Evolutionary conservation across 306 rosid species (phyloP).

Genomic region (Inga laurina): DNA sequence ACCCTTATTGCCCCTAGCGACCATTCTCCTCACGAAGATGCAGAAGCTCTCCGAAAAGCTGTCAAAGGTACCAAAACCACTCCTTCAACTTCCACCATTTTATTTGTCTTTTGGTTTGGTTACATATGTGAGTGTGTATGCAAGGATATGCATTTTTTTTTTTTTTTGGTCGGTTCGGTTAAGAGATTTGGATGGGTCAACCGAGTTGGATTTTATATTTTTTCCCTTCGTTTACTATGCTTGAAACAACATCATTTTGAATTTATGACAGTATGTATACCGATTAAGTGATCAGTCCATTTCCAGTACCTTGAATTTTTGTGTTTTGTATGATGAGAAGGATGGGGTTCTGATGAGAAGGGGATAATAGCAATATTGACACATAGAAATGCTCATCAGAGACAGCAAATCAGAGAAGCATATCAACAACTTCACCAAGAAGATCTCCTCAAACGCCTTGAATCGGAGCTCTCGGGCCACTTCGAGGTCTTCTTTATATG

Average conservation of each 20-base stretch:
- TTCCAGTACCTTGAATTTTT: neutral
- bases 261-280: neutral
- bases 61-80: neutral
- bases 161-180: too few species aligned
- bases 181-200: neutral
- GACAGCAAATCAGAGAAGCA: slow-evolving; percentile 68
- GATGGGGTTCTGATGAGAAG: slow-evolving; percentile 94
- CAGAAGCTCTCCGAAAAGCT: slow-evolving; percentile 15
- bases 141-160: too few species aligned
- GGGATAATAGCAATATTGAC: slow-evolving; percentile 58
- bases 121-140: too few species aligned
- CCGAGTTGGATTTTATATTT: neutral
- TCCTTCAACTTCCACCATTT: neutral
- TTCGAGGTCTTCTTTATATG: slow-evolving; percentile 58
- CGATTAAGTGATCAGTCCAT: neutral
- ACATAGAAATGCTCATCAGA: slow-evolving; percentile 68
- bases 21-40: slow-evolving; percentile 10
- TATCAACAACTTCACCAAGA: slow-evolving; percentile 62
- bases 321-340: slow-evolving; percentile 30
- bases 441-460: slow-evolving; percentile 89
- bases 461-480: slow-evolving; percentile 79
- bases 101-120: neutral
- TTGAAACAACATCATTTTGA: neutral
- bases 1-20: slow-evolving; percentile 14
- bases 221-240: too few species aligned